Conservation (phyloP, 108 stramenopile species). For the Chaetoceros muelleri region DNA sequence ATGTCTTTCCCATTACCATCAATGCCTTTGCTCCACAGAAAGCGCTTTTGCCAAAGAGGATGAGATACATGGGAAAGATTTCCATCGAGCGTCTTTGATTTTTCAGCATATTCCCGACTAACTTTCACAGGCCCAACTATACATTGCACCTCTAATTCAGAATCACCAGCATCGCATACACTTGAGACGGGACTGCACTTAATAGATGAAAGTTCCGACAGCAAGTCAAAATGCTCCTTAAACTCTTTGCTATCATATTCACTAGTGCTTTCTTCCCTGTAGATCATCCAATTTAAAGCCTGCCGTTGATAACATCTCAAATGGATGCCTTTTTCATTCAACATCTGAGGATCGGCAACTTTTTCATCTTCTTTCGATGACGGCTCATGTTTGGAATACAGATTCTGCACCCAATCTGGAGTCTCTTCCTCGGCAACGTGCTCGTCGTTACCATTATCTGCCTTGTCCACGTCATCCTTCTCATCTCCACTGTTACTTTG, state of each 20-base stretch:
- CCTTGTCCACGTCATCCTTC: conserved; percentile 9
- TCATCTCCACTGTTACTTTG: neutral
- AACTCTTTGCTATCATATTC: conserved; percentile 7
- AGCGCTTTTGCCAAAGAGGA: conserved; percentile 71
- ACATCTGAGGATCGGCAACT: neutral
- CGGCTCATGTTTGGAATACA: conserved; percentile 5
- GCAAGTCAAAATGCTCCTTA: conserved; percentile 23
- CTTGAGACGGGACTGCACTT: neutral
- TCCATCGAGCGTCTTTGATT: conserved; percentile 5
- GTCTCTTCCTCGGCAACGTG: conserved; percentile 7
- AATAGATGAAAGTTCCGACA: conserved; percentile 15
- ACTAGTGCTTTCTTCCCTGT: conserved; percentile 30
- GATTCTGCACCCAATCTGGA: neutral
- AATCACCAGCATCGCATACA: neutral
- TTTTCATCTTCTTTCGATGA: neutral
- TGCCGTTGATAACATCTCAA: conserved; percentile 69
- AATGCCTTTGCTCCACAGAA: conserved; percentile 22
- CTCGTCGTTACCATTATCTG: conserved; percentile 10
- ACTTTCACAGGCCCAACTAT: conserved; percentile 73
- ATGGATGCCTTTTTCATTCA: neutral
- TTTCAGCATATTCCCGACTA: conserved; percentile 12
- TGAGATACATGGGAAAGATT: conserved; percentile 21
- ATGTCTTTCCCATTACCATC: conserved; percentile 21
- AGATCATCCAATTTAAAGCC: conserved; percentile 72
- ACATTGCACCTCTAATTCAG: conserved; percentile 25